A percentile compares a stretch with the other conserved stretches of the same genome.
These are phyloP conservation scores for Malus asiatica DNA, from an alignment of 306 rosid species.

Conservation along the genomic window DNA sequence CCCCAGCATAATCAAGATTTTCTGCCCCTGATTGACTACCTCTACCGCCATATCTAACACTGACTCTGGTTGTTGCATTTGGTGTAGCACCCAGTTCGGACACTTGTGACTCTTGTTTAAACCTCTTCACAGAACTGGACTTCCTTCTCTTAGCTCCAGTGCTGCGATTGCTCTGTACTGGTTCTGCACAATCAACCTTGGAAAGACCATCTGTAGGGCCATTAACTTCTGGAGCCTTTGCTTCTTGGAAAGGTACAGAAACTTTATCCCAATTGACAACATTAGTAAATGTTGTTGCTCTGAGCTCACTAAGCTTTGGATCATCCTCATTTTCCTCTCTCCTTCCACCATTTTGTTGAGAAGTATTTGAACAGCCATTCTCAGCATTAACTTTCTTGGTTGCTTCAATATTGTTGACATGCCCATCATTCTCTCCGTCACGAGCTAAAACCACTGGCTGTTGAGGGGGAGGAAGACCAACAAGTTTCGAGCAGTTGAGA, in stretches of 20 bases:
- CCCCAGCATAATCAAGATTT: conserved; percentile 29
- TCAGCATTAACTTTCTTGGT: conserved; percentile 19
- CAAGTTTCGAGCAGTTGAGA: conserved; percentile 17
- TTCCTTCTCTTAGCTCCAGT: conserved; percentile 86
- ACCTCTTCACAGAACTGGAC: conserved; percentile 81
- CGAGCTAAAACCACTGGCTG: conserved; percentile 33
- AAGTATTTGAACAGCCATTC: conserved; percentile 19
- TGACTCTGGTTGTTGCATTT: conserved; percentile 30
- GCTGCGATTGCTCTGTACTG: conserved; percentile 35
- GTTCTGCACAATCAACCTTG: conserved; percentile 27
- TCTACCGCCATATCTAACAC: conserved; percentile 20
- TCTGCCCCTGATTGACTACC: conserved; percentile 20
- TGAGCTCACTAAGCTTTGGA: conserved; percentile 81
- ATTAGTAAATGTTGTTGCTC: conserved; percentile 29
- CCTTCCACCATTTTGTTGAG: conserved; percentile 18
- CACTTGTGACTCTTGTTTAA: conserved; percentile 39
- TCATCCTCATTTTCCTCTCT: conserved; percentile 47
- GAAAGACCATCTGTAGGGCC: conserved; percentile 23
- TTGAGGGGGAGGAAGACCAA: conserved; percentile 31
- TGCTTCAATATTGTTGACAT: conserved; percentile 16
- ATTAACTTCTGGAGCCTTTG: conserved; percentile 22
- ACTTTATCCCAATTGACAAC: conserved; percentile 37
- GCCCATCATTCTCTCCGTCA: conserved; percentile 31
- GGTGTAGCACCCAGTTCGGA: conserved; percentile 27
- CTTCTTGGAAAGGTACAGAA: conserved; percentile 43